Base-by-base conservation (phyloP, 257 asterid genomes). In the Rehmannia glutinosa region DNA sequence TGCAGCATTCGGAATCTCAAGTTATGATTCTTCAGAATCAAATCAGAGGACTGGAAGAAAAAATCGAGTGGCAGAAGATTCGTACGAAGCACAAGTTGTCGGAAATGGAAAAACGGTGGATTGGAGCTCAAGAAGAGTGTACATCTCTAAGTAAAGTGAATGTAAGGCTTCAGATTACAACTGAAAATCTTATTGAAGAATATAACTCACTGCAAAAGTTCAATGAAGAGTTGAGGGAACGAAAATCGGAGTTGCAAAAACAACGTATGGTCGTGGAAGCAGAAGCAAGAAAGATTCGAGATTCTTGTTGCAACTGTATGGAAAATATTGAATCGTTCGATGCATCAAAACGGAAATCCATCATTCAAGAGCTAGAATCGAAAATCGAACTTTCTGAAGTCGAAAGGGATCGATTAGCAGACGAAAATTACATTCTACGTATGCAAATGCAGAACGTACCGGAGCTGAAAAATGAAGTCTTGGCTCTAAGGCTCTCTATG, bases 161-260 rank as follows among this genome's bases (percentile, higher is more conserved):
- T 24, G 47, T 62, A 52, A 74, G 53, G 66, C 70, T 82, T 28
- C 83, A 82, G 63, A 71, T 73, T 2, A 77, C 81, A 19, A 65
- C 77, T 16, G 87, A 79, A 70, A 68, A 42, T 17, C 76, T 82
- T 19, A 66, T 77, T 38, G 88, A 80, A 46, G 88, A 82, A 71
- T 77, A 70, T 43, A 58, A 42, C 62, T 77, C 53, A 2, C 55
- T 80, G 15, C 83, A 80, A 10, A 65, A 57, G 16, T 58, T 74
- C 42, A 80, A 69, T n/a, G 70, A 50, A 49, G 85, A 77, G 49
- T 67, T 80, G 17, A 77, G 78, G 70, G 77, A 72, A 42, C 83
- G 77, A 55, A 82, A 70, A 33, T 6, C 43, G 59, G 57, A 72
- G 54, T 11, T 82, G 67, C 71, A 74, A 42, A 20, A 32, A 11